phyloP scores from a whole-genome alignment of 2,329 filamentous ascomycete species.

The Nemania diffusa region DNA sequence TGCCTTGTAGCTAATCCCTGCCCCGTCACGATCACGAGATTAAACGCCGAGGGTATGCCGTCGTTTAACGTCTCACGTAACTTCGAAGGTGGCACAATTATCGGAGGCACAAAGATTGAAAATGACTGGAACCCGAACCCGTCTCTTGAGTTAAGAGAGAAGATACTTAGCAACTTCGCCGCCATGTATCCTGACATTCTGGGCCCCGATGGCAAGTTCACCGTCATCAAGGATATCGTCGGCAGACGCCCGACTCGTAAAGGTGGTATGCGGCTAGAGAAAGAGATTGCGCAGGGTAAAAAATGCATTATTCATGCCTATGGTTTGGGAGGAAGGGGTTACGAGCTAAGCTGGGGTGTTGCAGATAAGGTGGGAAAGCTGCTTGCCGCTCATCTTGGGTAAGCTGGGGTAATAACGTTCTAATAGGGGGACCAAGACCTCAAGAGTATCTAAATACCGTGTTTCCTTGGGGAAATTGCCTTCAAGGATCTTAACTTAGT shows the following conservation, averaged over 20 bases:
- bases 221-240: constrained; percentile 56
- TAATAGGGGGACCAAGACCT: constrained; percentile 16
- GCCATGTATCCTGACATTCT: constrained; percentile 47
- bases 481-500: no score
- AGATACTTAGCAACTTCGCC: constrained; percentile 55
- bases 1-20: constrained; percentile 55
- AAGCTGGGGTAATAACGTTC: background rate
- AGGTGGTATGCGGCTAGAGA: constrained; percentile 63
- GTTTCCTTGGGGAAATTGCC: no score
- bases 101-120: constrained; percentile 73
- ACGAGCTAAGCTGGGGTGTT: constrained; percentile 69
- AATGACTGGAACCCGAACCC: constrained; percentile 65
- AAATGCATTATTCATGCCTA: constrained; percentile 64
- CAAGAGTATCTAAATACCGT: constrained; percentile 3
- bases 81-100: constrained; percentile 70
- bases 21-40: constrained; percentile 62
- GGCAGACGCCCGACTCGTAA: constrained; percentile 58
- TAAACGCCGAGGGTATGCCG: constrained; percentile 71
- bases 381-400: constrained; percentile 45
- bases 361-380: constrained; percentile 60
- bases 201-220: constrained; percentile 43
- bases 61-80: constrained; percentile 70
- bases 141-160: constrained; percentile 57
- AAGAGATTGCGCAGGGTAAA: constrained; percentile 52
- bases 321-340: constrained; percentile 69